Evolutionary conservation across 2,329 filamentous ascomycete species (phyloP).

Genomic region (Diaporthe eres): DNA sequence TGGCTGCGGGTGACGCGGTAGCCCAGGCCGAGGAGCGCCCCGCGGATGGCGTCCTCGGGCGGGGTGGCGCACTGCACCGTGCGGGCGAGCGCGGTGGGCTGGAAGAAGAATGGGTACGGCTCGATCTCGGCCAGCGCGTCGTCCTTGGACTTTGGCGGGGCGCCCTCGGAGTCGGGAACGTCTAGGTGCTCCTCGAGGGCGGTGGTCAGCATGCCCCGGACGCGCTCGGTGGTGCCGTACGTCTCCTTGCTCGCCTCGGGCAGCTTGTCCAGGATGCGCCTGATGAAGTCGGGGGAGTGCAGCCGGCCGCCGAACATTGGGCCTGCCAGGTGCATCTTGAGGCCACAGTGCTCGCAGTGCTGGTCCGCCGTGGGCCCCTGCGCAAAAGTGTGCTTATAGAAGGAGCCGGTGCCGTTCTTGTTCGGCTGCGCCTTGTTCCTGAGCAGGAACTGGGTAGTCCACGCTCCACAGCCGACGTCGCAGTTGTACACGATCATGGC

Average conservation of each 20-base stretch:
- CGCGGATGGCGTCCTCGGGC: conserved; percentile 82
- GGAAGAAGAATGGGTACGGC: conserved; percentile 87
- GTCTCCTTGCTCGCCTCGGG: conserved; percentile 75
- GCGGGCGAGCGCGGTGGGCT: conserved; percentile 80
- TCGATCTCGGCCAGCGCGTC: conserved; percentile 76
- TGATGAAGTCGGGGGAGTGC: conserved; percentile 87
- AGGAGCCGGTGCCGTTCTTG: conserved; percentile 78
- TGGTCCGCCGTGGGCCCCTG: conserved; percentile 77
- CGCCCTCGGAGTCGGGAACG: conserved; percentile 47
- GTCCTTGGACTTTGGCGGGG: conserved; percentile 46
- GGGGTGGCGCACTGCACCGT: conserved; percentile 85
- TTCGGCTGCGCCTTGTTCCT: conserved; percentile 76
- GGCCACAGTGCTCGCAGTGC: conserved; percentile 86
- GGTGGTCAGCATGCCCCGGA: conserved; percentile 92
- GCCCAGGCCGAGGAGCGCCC: conserved; percentile 84
- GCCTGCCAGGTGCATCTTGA: conserved; percentile 88
- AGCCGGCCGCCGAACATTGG: conserved; percentile 96
- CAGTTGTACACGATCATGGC: conserved; percentile 96
- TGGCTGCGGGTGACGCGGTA: conserved; percentile 90
- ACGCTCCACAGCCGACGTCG: conserved; percentile 91
- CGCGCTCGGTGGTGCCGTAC: conserved; percentile 84
- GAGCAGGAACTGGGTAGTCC: conserved; percentile 85
- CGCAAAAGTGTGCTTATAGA: conserved; percentile 84
- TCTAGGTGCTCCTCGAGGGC: conserved; percentile 81
- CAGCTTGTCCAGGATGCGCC: conserved; percentile 81